Conservation (phyloP, 2,329 filamentous ascomycete genomes). For the Pseudopyricularia cyperi region DNA sequence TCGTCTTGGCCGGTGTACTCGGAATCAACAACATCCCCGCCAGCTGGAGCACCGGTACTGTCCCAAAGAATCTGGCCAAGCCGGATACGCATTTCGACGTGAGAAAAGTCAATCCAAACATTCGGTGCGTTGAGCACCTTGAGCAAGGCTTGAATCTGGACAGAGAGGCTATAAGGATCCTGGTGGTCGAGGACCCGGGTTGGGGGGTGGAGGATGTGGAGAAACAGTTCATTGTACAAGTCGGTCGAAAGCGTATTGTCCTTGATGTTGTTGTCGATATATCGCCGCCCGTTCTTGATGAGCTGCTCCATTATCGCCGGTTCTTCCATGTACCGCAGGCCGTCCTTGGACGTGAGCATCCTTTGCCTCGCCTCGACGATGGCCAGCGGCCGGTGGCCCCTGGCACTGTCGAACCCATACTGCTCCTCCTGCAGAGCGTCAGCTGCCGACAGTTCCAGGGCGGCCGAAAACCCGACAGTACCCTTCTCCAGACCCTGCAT, state of each 20-base stretch:
- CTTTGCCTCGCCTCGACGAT: slow-evolving; percentile 45
- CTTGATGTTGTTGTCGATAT: slow-evolving; percentile 38
- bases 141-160: slow-evolving; percentile 57
- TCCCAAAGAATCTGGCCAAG: slow-evolving; percentile 61
- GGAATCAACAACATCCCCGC: slow-evolving; percentile 1
- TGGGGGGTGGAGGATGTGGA: slow-evolving; percentile 43
- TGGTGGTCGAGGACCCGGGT: slow-evolving; percentile 41
- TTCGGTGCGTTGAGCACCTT: slow-evolving; percentile 51
- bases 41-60: slow-evolving; percentile 12
- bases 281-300: slow-evolving; percentile 39
- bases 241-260: slow-evolving; percentile 37
- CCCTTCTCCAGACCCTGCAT: slow-evolving; percentile 60
- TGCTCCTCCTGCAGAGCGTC: slow-evolving; percentile 52
- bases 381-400: slow-evolving; percentile 36
- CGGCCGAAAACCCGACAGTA: slow-evolving; percentile 55
- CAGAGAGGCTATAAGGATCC: slow-evolving; percentile 49
- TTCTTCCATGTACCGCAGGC: slow-evolving; percentile 43
- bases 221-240: slow-evolving; percentile 50
- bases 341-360: slow-evolving; percentile 38
- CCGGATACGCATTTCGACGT: slow-evolving; percentile 62
- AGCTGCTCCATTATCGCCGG: slow-evolving; percentile 45
- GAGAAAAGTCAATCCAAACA: slow-evolving; percentile 63
- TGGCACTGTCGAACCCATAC: slow-evolving; percentile 43
- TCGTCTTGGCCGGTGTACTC: slow-evolving; percentile 25
- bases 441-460: slow-evolving; percentile 50